Evolutionary conservation across 257 asterid genomes (phyloP).

Genomic region (Nemophila menziesii): DNA sequence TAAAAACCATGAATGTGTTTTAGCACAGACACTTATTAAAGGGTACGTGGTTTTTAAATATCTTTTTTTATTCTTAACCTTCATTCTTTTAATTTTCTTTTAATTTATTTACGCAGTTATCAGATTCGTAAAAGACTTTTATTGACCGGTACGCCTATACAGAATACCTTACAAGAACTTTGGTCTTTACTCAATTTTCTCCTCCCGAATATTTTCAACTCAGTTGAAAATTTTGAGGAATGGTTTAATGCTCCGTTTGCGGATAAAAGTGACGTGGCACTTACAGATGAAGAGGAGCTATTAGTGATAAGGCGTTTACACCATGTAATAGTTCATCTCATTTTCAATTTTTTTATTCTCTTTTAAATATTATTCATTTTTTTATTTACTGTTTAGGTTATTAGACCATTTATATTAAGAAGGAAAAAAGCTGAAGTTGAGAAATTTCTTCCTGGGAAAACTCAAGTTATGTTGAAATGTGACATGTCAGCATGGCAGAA

Average conservation of each 20-base stretch:
- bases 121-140: constrained; percentile 86
- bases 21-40: constrained; percentile 74
- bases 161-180: constrained; percentile 90
- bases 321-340: constrained; percentile 44
- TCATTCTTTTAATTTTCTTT: too few species aligned
- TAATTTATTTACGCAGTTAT: constrained; percentile 61
- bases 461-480: constrained; percentile 88
- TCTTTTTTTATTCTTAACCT: too few species aligned
- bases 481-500: constrained; percentile 98
- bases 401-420: constrained; percentile 92
- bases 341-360: constrained; percentile 3
- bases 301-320: constrained; percentile 86
- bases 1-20: constrained; percentile 86
- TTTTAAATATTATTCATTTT: constrained; percentile 4
- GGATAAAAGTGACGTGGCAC: constrained; percentile 66
- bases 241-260: constrained; percentile 99
- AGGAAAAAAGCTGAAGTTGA: constrained; percentile 98
- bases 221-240: constrained; percentile 85
- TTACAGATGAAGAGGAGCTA: constrained; percentile 92
- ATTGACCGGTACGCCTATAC: constrained; percentile 96
- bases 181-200: constrained; percentile 98
- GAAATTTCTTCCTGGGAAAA: constrained; percentile 85
- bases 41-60: too few species aligned
- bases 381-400: constrained; percentile 48
- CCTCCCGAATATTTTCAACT: constrained; percentile 87